Evolutionary conservation across 2,329 filamentous ascomycete species (phyloP).

Genomic region (Aspergillus ustus): DNA sequence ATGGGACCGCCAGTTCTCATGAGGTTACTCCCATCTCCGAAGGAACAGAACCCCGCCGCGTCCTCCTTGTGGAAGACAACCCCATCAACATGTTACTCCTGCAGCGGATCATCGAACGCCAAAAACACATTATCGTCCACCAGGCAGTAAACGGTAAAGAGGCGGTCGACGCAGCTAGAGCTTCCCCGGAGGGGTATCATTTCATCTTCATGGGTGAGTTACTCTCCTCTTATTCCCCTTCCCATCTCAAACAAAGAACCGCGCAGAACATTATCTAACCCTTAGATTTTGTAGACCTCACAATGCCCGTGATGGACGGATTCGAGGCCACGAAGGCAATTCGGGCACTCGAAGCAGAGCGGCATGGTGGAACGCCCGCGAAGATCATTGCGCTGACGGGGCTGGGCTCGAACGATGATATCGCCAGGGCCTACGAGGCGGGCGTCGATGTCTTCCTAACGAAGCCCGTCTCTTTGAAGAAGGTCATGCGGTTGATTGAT

Average conservation of each 20-base stretch:
- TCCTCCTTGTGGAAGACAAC: constrained; percentile 43
- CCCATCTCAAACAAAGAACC: neutral
- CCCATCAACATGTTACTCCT: constrained; percentile 38
- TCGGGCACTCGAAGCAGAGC: constrained; percentile 34
- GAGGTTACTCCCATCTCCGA: neutral
- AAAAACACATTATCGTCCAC: constrained; percentile 27
- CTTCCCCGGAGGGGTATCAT: neutral
- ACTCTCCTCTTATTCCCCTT: neutral
- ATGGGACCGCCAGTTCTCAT: neutral
- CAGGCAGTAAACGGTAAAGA: constrained; percentile 38
- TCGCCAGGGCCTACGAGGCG: constrained; percentile 37
- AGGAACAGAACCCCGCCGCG: constrained; percentile 15
- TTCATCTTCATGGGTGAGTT: neutral
- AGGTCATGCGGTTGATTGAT: neutral
- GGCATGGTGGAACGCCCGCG: constrained; percentile 17
- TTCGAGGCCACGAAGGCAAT: constrained; percentile 46
- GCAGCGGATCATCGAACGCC: constrained; percentile 32
- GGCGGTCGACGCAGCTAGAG: constrained; percentile 33
- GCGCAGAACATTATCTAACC: neutral
- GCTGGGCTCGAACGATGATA: constrained; percentile 36
- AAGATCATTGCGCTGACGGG: constrained; percentile 44
- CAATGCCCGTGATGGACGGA: constrained; percentile 47
- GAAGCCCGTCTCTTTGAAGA: neutral
- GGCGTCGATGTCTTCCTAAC: constrained; percentile 35
- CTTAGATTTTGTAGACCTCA: constrained; percentile 34